A percentile compares a stretch with the other conserved stretches of the same genome.
Conservation (phyloP, 116 monocot genomes). For the Phalaenopsis hybrid region DNA sequence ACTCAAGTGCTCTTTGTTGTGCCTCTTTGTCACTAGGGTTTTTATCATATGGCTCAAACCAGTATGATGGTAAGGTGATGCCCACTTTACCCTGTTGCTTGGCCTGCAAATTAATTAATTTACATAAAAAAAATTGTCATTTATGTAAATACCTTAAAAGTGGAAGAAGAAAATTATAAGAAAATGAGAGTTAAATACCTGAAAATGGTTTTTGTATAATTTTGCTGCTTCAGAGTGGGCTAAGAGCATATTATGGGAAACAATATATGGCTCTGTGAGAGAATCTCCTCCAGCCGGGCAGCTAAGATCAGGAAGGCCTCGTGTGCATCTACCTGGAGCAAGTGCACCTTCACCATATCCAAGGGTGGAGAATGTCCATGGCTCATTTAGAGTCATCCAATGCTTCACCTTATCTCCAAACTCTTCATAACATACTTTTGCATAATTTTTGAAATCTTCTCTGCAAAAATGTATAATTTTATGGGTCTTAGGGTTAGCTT, state of each 20-base stretch:
- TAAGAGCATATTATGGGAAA: slow-evolving; percentile 8
- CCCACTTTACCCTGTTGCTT: slow-evolving; percentile 7
- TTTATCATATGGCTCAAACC: slow-evolving; percentile 3
- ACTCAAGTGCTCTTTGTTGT: slow-evolving; percentile 1
- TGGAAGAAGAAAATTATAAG: not conserved
- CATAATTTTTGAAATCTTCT: slow-evolving; percentile 27
- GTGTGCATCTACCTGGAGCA: slow-evolving; percentile 12
- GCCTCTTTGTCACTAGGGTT: not conserved
- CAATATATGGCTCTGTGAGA: slow-evolving; percentile 13
- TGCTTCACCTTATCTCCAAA: slow-evolving; percentile 37
- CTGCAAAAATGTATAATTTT: slow-evolving; percentile 7
- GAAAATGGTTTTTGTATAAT: slow-evolving; percentile 8
- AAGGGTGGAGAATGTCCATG: not conserved
- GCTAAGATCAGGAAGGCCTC: not conserved
- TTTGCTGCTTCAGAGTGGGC: slow-evolving; percentile 9
- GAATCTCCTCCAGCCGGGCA: slow-evolving; percentile 9
- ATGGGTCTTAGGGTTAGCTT: too few relatives aligned
- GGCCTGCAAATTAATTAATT: not conserved
- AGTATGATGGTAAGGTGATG: not conserved
- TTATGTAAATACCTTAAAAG: too few relatives aligned
- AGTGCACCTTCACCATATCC: not conserved
- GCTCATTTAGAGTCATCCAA: slow-evolving; percentile 45
- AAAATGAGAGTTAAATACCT: not conserved
- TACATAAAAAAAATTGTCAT: not conserved
- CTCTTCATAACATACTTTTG: slow-evolving; percentile 26